A percentile compares a stretch with the other conserved stretches of the same genome.
phyloP scores from a whole-genome alignment of 306 rosid species.

The Lathyrus sativus region DNA sequence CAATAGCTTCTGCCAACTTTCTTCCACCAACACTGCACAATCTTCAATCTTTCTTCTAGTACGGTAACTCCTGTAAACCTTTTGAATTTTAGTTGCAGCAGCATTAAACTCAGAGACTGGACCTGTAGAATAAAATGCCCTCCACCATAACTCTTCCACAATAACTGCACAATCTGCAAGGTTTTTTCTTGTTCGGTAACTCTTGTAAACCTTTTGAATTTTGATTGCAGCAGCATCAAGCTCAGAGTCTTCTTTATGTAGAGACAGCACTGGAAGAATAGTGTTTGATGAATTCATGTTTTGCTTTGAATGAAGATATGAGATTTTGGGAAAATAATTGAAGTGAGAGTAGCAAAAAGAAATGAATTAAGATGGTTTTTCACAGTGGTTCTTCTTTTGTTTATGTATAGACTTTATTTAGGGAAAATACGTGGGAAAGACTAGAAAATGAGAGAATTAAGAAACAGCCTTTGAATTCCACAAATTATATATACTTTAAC shows the following conservation, averaged over 20 bases:
- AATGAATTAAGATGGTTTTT: constrained; percentile 34
- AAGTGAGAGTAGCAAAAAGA: not conserved
- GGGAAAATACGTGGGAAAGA: constrained; percentile 50
- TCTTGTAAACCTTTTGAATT: constrained; percentile 79
- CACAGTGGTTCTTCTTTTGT: constrained; percentile 4
- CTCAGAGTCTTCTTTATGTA: constrained; percentile 32
- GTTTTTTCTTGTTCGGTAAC: constrained; percentile 77
- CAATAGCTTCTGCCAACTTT: constrained; percentile 85
- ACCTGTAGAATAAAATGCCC: constrained; percentile 72
- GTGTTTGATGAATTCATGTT: no score
- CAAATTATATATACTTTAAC: no score
- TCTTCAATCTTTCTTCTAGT: constrained; percentile 86
- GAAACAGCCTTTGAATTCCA: no score
- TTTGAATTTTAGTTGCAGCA: constrained; percentile 80
- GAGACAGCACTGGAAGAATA: no score
- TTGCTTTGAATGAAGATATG: not conserved
- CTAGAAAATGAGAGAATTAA: no score
- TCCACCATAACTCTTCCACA: constrained; percentile 92
- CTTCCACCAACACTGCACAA: constrained; percentile 86
- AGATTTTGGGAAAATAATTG: not conserved
- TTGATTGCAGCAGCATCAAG: constrained; percentile 84
- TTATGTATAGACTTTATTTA: constrained; percentile 23
- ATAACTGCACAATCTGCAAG: constrained; percentile 93
- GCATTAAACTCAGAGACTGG: constrained; percentile 66
- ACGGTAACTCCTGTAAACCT: constrained; percentile 79